Evolutionary conservation across 2,329 filamentous ascomycete genomes (phyloP).

Genomic region (Pseudogymnoascus sp.): DNA sequence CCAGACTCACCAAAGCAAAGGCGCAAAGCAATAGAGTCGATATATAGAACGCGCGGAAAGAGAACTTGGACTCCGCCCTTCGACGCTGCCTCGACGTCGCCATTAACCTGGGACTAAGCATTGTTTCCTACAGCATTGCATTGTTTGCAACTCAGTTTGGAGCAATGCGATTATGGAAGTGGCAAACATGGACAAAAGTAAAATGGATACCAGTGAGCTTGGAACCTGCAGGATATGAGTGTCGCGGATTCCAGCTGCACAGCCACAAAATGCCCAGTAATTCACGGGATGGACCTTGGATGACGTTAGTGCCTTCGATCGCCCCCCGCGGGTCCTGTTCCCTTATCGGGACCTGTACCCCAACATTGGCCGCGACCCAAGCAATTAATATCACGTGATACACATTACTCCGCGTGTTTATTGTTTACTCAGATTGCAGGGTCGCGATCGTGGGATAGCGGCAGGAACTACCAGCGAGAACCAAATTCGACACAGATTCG

Average conservation of each 20-base stretch:
- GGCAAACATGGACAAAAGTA: not conserved
- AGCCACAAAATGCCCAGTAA: not conserved
- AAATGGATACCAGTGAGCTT: not conserved
- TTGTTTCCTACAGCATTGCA: not conserved
- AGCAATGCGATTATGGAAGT: not conserved
- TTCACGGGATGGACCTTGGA: not conserved
- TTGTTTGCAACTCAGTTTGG: not conserved
- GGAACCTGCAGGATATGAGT: not conserved
- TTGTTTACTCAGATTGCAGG: constrained; percentile 8
- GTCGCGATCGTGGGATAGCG: constrained; percentile 3
- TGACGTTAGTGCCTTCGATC: constrained; percentile 4
- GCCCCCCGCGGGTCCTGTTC: constrained; percentile 1
- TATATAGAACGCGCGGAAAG: constrained; percentile 28
- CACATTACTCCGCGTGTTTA: not conserved
- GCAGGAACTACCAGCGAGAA: constrained; percentile 4
- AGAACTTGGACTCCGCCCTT: constrained; percentile 18
- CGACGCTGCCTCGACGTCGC: not conserved
- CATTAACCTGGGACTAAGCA: constrained; percentile 1
- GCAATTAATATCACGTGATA: not conserved
- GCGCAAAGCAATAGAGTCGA: constrained; percentile 26
- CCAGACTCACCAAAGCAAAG: constrained; percentile 25
- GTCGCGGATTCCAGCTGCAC: not conserved
- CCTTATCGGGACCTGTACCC: constrained; percentile 8
- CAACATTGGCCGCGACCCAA: not conserved
- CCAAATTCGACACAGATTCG: not conserved